Conservation (phyloP, 1,139 yeast species). For the Kodamaea plutei region DNA sequence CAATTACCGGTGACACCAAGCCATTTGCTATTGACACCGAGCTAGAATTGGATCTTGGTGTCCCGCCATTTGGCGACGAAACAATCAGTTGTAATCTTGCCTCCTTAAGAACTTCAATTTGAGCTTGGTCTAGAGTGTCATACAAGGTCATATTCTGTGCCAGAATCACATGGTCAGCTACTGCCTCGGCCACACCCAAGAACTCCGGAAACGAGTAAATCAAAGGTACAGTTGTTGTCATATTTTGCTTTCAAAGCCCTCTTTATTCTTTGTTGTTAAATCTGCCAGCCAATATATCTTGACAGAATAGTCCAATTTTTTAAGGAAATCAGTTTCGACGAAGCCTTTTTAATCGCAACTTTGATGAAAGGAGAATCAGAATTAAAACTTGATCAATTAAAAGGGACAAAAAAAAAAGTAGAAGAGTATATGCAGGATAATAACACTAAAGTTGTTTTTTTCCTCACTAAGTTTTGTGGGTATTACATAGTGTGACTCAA, state of each 20-base stretch:
- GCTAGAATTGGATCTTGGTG: constrained; percentile 12
- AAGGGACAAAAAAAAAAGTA: too few relatives aligned
- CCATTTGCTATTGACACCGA: background rate
- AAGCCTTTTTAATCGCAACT: too few relatives aligned
- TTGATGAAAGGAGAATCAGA: constrained; percentile 2
- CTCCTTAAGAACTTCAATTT: constrained; percentile 27
- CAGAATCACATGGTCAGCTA: constrained; percentile 80
- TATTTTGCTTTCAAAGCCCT: too few relatives aligned
- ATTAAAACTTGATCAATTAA: background rate
- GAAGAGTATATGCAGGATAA: background rate
- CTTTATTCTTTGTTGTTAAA: too few relatives aligned
- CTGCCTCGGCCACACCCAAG: constrained; percentile 89
- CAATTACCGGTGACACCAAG: constrained; percentile 5
- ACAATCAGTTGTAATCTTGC: constrained; percentile 12
- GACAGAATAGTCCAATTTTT: too few relatives aligned
- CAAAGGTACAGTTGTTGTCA: constrained; percentile 93
- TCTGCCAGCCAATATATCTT: too few relatives aligned
- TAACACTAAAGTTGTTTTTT: too few relatives aligned
- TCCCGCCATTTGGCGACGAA: constrained; percentile 6
- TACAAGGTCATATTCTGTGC: constrained; percentile 72
- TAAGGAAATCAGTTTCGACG: too few relatives aligned
- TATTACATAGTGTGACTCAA: background rate
- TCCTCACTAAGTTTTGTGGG: background rate
- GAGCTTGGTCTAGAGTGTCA: constrained; percentile 40
- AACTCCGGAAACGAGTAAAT: constrained; percentile 88